Evolutionary conservation across 306 rosid genomes (phyloP), one percentile per base, ranked within the genome.

Genomic region (Vigna hirtella): DNA sequence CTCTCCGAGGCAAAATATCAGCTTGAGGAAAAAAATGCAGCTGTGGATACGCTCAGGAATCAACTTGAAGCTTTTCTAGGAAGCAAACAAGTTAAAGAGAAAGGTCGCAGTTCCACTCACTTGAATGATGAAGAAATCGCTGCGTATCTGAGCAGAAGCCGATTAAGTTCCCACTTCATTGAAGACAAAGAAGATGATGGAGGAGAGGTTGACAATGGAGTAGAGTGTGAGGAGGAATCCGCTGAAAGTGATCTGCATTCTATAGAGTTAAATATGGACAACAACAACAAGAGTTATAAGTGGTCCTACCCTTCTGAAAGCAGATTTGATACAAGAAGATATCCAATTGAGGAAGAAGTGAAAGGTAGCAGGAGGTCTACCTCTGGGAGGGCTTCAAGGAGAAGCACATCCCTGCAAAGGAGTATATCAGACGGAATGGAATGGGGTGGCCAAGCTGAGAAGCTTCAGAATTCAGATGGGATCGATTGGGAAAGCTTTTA

Each of bases 191-290:
- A 89, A 8, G 97, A 86, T 52, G 93, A 87, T 49, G 93, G 74
- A 17, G 97, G 98, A 61, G 98, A 88, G 83, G 97, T 93, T 42
- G 97, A 88, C 61, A 87, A 93, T 59, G 91, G 89, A 55, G 83
- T 80, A 59, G 96, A 89, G 77, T 88, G 87, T 2, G 90, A 83
- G 84, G 98, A 90, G 73, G 98, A 88, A 76, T 93, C 91, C 10
- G 93, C 87, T 53, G 97, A 96, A 69, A 96, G 97, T 76, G 99
- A 96, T 81, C 88, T 96, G 80, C 96, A 93, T 86, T 96, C 98
- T 40, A 89, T 91, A 72, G 99, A 96, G 79, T 77, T 96, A 81
- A 91, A 92, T 78, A 88, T 91, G 94, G 99, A 93, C 83, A 95
- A 86, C 88, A 89, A 81, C 82, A 83, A 77, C 78, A 90, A 87